These are phyloP conservation scores for Emericellopsis cladophorae DNA, from an alignment of 2,329 filamentous ascomycete species.

Conservation along the genomic window DNA sequence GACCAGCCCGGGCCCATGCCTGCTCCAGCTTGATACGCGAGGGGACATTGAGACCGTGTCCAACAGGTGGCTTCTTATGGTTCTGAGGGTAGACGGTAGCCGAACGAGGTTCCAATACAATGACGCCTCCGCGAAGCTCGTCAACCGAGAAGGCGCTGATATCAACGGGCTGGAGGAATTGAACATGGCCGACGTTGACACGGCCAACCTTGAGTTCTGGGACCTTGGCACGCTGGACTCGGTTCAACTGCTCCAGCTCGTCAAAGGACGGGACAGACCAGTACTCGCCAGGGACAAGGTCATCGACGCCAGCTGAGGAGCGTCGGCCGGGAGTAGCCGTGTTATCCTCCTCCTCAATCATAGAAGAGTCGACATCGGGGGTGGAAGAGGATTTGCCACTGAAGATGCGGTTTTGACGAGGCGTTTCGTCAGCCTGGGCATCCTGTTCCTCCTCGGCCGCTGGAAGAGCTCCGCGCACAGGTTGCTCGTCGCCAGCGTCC, in stretches of 20 bases:
- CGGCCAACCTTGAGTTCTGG: slow-evolving; percentile 71
- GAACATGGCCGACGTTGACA: slow-evolving; percentile 65
- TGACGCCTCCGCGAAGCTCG: slow-evolving; percentile 64
- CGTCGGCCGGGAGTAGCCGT: slow-evolving; percentile 13
- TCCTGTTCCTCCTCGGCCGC: slow-evolving; percentile 16
- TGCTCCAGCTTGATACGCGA: slow-evolving; percentile 81
- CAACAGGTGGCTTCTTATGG: slow-evolving; percentile 67
- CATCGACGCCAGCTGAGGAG: slow-evolving; percentile 12
- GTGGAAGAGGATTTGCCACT: slow-evolving; percentile 19
- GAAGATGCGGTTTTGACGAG: slow-evolving; percentile 41
- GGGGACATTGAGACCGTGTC: slow-evolving; percentile 85
- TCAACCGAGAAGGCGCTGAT: slow-evolving; percentile 69
- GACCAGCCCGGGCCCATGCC: slow-evolving; percentile 68
- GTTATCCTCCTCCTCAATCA: slow-evolving; percentile 62
- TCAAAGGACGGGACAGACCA: slow-evolving; percentile 71
- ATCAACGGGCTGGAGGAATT: slow-evolving; percentile 73
- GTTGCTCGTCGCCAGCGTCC: slow-evolving; percentile 23
- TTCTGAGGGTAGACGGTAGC: slow-evolving; percentile 78
- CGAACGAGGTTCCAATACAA: slow-evolving; percentile 62
- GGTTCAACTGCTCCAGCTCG: slow-evolving; percentile 68
- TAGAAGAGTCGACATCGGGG: slow-evolving; percentile 50
- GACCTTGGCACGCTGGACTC: slow-evolving; percentile 64
- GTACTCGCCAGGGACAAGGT: slow-evolving; percentile 59
- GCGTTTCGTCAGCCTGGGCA: slow-evolving; percentile 20
- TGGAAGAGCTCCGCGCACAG: slow-evolving; percentile 19